Base-by-base conservation (phyloP, 2,329 filamentous ascomycete species). In the Arthrobotrys iridis region DNA sequence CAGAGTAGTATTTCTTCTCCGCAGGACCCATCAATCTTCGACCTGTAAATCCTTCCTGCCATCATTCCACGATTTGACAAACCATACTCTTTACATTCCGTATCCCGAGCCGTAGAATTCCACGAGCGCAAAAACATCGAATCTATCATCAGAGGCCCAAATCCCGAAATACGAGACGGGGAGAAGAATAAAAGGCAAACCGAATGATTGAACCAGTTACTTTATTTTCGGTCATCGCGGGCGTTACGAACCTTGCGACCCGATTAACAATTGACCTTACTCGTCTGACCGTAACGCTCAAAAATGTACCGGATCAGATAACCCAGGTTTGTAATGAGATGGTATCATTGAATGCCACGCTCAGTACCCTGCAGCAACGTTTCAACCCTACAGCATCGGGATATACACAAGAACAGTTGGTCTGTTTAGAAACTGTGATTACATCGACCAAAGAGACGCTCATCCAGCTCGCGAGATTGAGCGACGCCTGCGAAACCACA, bases 261-360 rank as follows among this genome's bases (percentile, higher is more conserved):
- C 71, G 71, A 18, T 45, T 75, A 64, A 75, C 71, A 4, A 75
- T 75, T 41, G 71, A 75, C 41, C 71, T 75, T 33, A 75, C 71
- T 22, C 71, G 71, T 22, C 63, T 75, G 40, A 75, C 63, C 26
- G 71, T 75, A 33, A 64, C 63, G 20, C 71, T 75, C 22, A 68
- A 48, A 75, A 75, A 75, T 75, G 71, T 75, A 43, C 71, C 71
- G 63, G 71, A 75, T 68, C 71, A 75, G 63, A 75, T 75, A 75
- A 68, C 71, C 33, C 71, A 75, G 58, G 71, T 75, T 33, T 75
- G 71, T 35, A 75, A 68, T 75, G 71, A 75, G 71, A 68, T 68
- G 63, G 71, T 75, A 75, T 40, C 71, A 13, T 64, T 75, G 58
- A 68, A 75, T 26, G 48, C 63, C 40, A 75, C 71, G 22, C 71